Conservation (phyloP, 805 yeast species). For the Schizosaccharomyces lindneri region DNA sequence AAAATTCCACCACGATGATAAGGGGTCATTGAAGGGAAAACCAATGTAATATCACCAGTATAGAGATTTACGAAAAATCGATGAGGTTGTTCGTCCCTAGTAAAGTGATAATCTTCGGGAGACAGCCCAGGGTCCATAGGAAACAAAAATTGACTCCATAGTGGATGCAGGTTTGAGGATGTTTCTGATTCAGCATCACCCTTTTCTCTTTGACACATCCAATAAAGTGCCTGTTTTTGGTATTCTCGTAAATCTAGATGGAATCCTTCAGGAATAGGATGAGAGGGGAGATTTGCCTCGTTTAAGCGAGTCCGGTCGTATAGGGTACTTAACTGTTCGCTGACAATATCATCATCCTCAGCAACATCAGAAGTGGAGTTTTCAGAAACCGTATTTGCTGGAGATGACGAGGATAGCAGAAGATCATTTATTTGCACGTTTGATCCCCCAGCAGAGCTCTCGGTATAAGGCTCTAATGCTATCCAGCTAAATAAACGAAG, state of each 20-base stretch:
- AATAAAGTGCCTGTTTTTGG: slow-evolving; percentile 38
- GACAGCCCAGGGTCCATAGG: slow-evolving; percentile 18
- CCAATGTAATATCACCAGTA: slow-evolving; percentile 51
- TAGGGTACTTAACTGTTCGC: slow-evolving; percentile 54
- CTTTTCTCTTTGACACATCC: slow-evolving; percentile 12
- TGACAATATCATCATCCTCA: slow-evolving; percentile 9
- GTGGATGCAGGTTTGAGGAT: slow-evolving; percentile 44
- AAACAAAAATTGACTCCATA: slow-evolving; percentile 65
- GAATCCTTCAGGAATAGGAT: slow-evolving; percentile 33
- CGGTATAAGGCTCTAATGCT: slow-evolving; percentile 4
- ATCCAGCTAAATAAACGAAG: neutral
- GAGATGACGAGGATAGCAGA: neutral
- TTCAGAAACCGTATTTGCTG: neutral
- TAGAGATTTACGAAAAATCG: slow-evolving; percentile 52
- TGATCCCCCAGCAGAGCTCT: neutral
- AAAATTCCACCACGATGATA: slow-evolving; percentile 59
- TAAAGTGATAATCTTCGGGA: neutral
- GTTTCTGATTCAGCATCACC: slow-evolving; percentile 13
- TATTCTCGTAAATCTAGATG: slow-evolving; percentile 39
- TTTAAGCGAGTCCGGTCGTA: slow-evolving; percentile 49
- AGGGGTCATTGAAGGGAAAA: slow-evolving; percentile 38
- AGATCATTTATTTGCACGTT: neutral
- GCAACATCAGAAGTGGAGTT: slow-evolving; percentile 3
- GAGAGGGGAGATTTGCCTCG: slow-evolving; percentile 33
- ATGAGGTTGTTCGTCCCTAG: neutral